These are phyloP conservation scores for Magnaporthiopsis rhizophila DNA, from an alignment of 2,329 filamentous ascomycete species.

Conservation along the genomic window DNA sequence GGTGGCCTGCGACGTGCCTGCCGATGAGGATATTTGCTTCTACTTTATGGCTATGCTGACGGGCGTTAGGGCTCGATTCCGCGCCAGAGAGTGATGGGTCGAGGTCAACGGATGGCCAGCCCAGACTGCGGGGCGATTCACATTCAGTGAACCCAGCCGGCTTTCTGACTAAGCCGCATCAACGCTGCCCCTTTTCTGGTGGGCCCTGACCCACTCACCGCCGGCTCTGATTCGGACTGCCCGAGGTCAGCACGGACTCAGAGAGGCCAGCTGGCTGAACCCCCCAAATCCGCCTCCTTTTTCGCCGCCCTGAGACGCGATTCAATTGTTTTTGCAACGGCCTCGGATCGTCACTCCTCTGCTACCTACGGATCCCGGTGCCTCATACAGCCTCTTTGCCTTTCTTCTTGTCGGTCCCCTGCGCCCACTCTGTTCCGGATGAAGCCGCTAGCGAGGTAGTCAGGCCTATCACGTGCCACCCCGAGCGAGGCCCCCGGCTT, in stretches of 20 bases:
- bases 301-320: neutral
- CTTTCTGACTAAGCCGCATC: neutral
- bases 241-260: neutral
- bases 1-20: slow-evolving; percentile 28
- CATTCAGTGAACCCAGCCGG: no score
- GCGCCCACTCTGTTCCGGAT: neutral
- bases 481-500: slow-evolving; percentile 9
- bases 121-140: no score
- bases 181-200: neutral
- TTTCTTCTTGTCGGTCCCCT: neutral
- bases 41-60: slow-evolving; percentile 47
- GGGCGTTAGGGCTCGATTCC: slow-evolving; percentile 34
- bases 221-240: no score
- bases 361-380: neutral
- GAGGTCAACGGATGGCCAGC: no score
- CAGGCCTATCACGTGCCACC: slow-evolving; percentile 7
- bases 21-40: slow-evolving; percentile 29
- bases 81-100: slow-evolving; percentile 1
- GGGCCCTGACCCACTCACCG: neutral
- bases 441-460: neutral
- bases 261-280: neutral
- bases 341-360: neutral
- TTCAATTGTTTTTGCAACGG: neutral
- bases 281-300: neutral
- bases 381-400: neutral